phyloP scores from a whole-genome alignment of 352 stramenopile genomes.

The Phytopythium aichiense region DNA sequence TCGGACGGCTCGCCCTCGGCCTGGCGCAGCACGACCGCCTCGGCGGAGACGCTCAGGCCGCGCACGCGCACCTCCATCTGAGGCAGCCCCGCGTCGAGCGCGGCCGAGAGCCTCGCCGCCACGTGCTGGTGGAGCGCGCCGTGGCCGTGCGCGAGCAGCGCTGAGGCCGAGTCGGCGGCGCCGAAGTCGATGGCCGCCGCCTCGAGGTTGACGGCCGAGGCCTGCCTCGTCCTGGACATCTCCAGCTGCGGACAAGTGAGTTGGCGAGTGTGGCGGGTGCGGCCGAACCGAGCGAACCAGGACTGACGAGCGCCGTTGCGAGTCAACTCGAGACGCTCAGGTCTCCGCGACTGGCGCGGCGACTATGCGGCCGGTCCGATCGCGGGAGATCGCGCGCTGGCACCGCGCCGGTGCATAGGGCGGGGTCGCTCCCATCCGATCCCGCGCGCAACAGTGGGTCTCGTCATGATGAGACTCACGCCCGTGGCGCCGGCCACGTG shows the following conservation, averaged over 20 bases:
- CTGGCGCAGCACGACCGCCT: constrained; percentile 15
- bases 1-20: not conserved
- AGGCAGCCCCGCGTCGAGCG: constrained; percentile 20
- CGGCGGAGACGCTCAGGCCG: constrained; percentile 27
- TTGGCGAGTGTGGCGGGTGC: no score
- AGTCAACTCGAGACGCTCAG: not conserved
- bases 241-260: no score
- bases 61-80: constrained; percentile 38
- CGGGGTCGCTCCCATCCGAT: not conserved
- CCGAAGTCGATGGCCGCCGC: constrained; percentile 2
- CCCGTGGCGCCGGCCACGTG: not conserved
- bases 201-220: constrained; percentile 3
- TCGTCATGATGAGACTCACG: not conserved
- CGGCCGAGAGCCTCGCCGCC: constrained; percentile 19
- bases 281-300: not conserved
- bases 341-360: no score
- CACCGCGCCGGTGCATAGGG: not conserved
- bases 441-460: no score
- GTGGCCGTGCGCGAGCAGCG: constrained; percentile 18
- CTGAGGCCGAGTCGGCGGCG: constrained; percentile 2
- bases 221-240: not conserved
- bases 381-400: not conserved
- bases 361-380: not conserved
- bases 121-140: constrained; percentile 28
- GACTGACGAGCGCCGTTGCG: not conserved